A percentile compares a stretch with the other conserved stretches of the same genome.
Conservation (phyloP, 1,139 yeast genomes). For the Zygosaccharomyces sapae region DNA sequence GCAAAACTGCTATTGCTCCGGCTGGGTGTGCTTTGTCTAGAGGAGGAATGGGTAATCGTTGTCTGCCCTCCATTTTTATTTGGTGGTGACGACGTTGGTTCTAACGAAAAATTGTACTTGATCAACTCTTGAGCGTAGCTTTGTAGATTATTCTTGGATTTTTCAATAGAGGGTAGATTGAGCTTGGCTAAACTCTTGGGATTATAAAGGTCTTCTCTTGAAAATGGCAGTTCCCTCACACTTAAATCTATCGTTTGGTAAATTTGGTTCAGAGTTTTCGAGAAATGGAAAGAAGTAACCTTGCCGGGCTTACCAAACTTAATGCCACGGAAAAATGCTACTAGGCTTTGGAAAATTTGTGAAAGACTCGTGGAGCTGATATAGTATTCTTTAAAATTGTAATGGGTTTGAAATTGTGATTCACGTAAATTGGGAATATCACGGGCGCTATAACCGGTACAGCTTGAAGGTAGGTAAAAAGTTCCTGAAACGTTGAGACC, state of each 20-base stretch:
- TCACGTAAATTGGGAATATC: conserved; percentile 1
- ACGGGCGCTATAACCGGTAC: background rate
- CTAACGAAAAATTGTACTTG: conserved; percentile 11
- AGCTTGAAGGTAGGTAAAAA: conserved; percentile 19
- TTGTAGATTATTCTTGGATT: conserved; percentile 16
- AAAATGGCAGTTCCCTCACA: conserved; percentile 19
- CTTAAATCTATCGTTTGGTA: conserved; percentile 8
- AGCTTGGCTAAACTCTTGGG: conserved; percentile 9
- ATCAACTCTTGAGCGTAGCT: conserved; percentile 17
- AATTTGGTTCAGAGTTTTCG: conserved; percentile 7
- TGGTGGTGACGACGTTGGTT: background rate
- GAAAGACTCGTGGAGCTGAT: conserved; percentile 8
- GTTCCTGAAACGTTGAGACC: conserved; percentile 19
- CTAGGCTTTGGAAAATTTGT: conserved; percentile 15
- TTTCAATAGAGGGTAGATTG: conserved; percentile 22
- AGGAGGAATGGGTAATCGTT: background rate
- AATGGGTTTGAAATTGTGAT: conserved; percentile 5
- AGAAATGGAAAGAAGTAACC: conserved; percentile 13
- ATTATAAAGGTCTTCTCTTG: conserved; percentile 22
- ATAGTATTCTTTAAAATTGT: conserved; percentile 15
- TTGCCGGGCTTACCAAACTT: conserved; percentile 19
- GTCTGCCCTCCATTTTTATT: background rate
- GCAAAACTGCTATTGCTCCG: background rate
- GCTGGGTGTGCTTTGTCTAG: background rate
- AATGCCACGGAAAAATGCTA: conserved; percentile 12